phyloP scores from a whole-genome alignment of 2,329 filamentous ascomycete species.

The Penicillium frequentans region DNA sequence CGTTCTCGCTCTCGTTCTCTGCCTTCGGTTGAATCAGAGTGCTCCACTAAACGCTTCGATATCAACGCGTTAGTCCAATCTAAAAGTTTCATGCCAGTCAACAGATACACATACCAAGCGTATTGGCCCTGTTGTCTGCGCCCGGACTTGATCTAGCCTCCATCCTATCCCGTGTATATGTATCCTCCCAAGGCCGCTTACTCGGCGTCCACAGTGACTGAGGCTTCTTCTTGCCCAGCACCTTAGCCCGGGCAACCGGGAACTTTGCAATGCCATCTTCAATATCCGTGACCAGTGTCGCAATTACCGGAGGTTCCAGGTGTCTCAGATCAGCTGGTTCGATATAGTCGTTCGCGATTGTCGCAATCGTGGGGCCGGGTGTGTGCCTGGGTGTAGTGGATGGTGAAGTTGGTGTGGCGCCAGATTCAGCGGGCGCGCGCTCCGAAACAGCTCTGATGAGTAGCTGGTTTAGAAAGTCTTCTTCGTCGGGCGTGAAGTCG shows the following conservation, averaged over 20 bases:
- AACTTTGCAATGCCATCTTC: conserved; percentile 45
- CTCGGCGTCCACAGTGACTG: conserved; percentile 26
- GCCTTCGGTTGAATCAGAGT: conserved; percentile 39
- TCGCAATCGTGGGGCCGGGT: conserved; percentile 12
- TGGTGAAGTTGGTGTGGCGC: conserved; percentile 13
- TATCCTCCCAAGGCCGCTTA: conserved; percentile 21
- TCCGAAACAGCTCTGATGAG: conserved; percentile 47
- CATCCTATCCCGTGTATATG: conserved; percentile 17
- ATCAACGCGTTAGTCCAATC: conserved; percentile 59
- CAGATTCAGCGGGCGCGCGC: conserved; percentile 22
- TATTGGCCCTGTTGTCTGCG: conserved; percentile 24
- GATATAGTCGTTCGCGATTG: conserved; percentile 2
- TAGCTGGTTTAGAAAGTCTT: conserved; percentile 53
- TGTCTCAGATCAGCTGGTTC: conserved; percentile 15
- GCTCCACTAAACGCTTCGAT: conserved; percentile 62
- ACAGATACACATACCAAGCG: conserved; percentile 33
- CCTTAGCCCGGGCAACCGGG: conserved; percentile 39
- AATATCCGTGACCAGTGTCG: conserved; percentile 36
- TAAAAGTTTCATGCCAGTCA: not conserved
- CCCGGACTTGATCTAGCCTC: conserved; percentile 26
- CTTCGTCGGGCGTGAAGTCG: conserved; percentile 60
- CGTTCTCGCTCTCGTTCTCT: conserved; percentile 33
- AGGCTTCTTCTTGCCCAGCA: conserved; percentile 41
- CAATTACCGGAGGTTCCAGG: conserved; percentile 15
- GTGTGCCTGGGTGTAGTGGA: conserved; percentile 10